A percentile compares a stretch with the other conserved stretches of the same genome.
These are phyloP conservation scores for Incumbomyces delicatus DNA, from an alignment of 2,329 filamentous ascomycete genomes.

Conservation along the genomic window DNA sequence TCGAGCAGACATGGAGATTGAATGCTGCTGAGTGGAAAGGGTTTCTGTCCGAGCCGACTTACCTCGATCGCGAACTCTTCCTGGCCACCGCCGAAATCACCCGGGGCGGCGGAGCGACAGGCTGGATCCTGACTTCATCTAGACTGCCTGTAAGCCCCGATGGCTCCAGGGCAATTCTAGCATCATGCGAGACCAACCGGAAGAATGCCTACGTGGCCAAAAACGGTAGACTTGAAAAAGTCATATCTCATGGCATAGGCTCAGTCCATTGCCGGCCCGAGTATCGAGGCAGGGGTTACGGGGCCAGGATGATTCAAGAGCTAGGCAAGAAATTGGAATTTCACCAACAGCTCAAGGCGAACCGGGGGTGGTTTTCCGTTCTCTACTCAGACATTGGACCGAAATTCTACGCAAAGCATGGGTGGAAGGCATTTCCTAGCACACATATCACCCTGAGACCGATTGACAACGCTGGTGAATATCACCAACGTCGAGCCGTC, in stretches of 20 bases:
- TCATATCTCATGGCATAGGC: constrained; percentile 60
- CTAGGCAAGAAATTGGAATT: constrained; percentile 46
- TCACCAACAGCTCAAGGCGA: constrained; percentile 38
- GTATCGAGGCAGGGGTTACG: constrained; percentile 65
- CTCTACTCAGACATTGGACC: constrained; percentile 83
- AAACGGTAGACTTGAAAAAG: constrained; percentile 42
- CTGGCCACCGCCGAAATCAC: constrained; percentile 44
- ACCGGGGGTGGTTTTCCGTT: constrained; percentile 56
- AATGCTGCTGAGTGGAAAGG: constrained; percentile 52
- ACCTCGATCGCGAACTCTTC: constrained; percentile 47
- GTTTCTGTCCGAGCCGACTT: constrained; percentile 43
- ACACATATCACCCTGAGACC: constrained; percentile 58
- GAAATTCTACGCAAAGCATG: constrained; percentile 64
- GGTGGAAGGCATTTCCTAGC: constrained; percentile 68
- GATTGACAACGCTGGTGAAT: constrained; percentile 16
- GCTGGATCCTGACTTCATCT: constrained; percentile 50
- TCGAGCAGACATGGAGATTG: constrained; percentile 40
- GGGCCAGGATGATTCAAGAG: constrained; percentile 62
- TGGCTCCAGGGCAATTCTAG: constrained; percentile 38
- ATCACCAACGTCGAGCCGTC: constrained; percentile 14
- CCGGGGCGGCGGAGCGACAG: constrained; percentile 45
- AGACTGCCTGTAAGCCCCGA: constrained; percentile 26
- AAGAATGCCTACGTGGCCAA: constrained; percentile 36
- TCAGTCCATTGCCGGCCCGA: constrained; percentile 66
- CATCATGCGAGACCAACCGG: constrained; percentile 48